Base-by-base conservation (phyloP, 164 flowering plant species). In the Sedum album region DNA sequence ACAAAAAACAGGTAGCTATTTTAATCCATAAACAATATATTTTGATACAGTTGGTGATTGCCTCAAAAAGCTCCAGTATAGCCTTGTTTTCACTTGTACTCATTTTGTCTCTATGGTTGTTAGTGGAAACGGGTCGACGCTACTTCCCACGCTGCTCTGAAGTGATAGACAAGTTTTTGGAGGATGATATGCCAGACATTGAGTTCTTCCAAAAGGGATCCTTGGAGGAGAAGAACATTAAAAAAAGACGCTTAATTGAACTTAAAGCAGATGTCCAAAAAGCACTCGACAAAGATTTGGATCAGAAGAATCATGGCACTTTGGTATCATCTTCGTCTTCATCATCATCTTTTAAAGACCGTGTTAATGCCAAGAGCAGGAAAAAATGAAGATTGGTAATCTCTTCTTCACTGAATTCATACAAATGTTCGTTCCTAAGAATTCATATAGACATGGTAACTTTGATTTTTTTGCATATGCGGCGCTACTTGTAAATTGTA, bases 241-340 rank as follows among this genome's bases (percentile, higher is more conserved):
- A 85, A 71, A 81, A 72, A 49, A 51, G 15, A 62, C 83, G 87
- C 21, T 86, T 78, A 71, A 71, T 71, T 76, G 91, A 86, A 72
- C 82, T 86, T 25, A 85, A 85, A 73, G 85, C 77, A 0, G 88
- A 85, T 18, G 84, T 85, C 33, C 78, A 79, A 25, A 79, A 67
- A 76, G 91, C 91, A 60, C 85, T 83, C 72, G 64, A 33, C 76
- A 83, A 82, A 74, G 91, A 86, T 79, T 82, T 72, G 72, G 85
- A 78, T 13, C 75, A 70, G 70, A 44, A 61, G 3, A 69, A 69
- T 17, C 72, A 73, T 0, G 68, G 80, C 1, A 73, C 75, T 4
- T 71, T 77, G 42, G 75, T 83, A 6, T 76, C 83, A 0, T 75
- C 80, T 35, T 74, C 80, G 2, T 70, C 81, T 0, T 75, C 80